A percentile compares a stretch with the other conserved stretches of the same genome.
These are phyloP conservation scores for Suillus occidentalis DNA, from an alignment of 768 basidiomycete species.

Conservation along the genomic window DNA sequence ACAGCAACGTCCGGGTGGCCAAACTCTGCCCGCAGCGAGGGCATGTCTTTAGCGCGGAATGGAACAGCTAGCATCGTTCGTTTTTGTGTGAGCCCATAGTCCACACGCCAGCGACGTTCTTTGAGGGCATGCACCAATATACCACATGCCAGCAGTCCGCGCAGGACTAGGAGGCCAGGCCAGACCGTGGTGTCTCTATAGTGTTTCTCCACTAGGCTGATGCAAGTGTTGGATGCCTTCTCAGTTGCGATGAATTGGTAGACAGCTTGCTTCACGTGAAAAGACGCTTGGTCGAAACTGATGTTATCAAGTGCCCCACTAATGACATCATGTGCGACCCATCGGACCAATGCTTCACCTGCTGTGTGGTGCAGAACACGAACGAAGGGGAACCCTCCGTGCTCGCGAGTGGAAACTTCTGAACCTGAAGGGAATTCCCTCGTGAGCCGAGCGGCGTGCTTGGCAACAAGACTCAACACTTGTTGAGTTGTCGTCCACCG, in stretches of 20 bases:
- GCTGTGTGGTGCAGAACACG: constrained; percentile 21
- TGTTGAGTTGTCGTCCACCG: constrained; percentile 36
- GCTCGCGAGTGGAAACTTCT: constrained; percentile 17
- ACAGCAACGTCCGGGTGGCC: constrained; percentile 39
- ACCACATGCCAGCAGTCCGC: constrained; percentile 34
- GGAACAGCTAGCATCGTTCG: constrained; percentile 39
- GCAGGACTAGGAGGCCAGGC: constrained; percentile 30
- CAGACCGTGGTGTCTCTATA: constrained; percentile 13
- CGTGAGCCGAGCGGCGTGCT: constrained; percentile 14
- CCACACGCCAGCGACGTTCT: constrained; percentile 40
- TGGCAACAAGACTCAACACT: constrained; percentile 27
- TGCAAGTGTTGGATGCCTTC: not conserved
- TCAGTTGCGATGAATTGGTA: constrained; percentile 23
- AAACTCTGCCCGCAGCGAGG: constrained; percentile 38
- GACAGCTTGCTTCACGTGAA: constrained; percentile 12
- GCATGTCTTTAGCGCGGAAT: constrained; percentile 40
- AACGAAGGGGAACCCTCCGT: constrained; percentile 24
- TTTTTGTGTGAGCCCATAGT: constrained; percentile 34
- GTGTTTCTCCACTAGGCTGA: constrained; percentile 13
- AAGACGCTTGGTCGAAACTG: constrained; percentile 15
- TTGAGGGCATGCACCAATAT: constrained; percentile 31
- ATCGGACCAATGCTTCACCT: constrained; percentile 14
- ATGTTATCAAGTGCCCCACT: constrained; percentile 15
- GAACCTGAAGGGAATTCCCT: constrained; percentile 10
- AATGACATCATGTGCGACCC: constrained; percentile 19